A percentile compares a stretch with the other conserved stretches of the same genome.
Conservation (phyloP, 805 yeast genomes). For the Lipomyces starkeyi region DNA sequence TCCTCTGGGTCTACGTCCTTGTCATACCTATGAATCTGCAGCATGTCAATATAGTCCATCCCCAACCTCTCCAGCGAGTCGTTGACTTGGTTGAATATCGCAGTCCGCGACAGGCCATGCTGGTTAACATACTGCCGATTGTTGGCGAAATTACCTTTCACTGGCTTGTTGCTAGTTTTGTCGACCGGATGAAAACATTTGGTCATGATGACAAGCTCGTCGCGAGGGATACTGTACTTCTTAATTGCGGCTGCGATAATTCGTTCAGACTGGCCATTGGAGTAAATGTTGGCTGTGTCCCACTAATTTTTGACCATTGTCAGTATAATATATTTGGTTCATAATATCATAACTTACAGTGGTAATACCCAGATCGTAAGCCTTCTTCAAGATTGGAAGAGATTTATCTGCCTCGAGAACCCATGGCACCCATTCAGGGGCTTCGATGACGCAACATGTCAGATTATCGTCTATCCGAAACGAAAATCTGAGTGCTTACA, state of each 20-base stretch:
- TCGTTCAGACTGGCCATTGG: slow-evolving; percentile 51
- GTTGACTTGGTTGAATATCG: slow-evolving; percentile 53
- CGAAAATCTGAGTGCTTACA: slow-evolving; percentile 4
- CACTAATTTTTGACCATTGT: slow-evolving; percentile 27
- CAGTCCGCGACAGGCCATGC: slow-evolving; percentile 53
- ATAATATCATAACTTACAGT: slow-evolving; percentile 39
- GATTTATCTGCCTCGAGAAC: slow-evolving; percentile 17
- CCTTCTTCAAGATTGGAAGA: slow-evolving; percentile 16
- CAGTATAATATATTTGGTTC: slow-evolving; percentile 1
- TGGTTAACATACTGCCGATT: slow-evolving; percentile 54
- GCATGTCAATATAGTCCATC: slow-evolving; percentile 59
- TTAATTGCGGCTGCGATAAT: slow-evolving; percentile 59
- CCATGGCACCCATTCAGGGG: slow-evolving; percentile 18
- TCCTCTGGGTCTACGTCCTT: slow-evolving; percentile 52
- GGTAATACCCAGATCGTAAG: slow-evolving; percentile 48
- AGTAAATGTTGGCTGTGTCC: slow-evolving; percentile 53
- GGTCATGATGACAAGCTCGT: slow-evolving; percentile 60
- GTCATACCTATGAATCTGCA: slow-evolving; percentile 64
- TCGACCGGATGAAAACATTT: slow-evolving; percentile 45
- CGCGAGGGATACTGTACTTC: slow-evolving; percentile 57
- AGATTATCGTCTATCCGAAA: neutral
- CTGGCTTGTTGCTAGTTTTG: slow-evolving; percentile 21
- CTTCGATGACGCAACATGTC: neutral
- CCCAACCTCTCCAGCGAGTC: slow-evolving; percentile 51
- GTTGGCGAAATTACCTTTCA: slow-evolving; percentile 3